Evolutionary conservation across 495 filamentous ascomycete species (phyloP).

Genomic region (Xylaria palmicola): DNA sequence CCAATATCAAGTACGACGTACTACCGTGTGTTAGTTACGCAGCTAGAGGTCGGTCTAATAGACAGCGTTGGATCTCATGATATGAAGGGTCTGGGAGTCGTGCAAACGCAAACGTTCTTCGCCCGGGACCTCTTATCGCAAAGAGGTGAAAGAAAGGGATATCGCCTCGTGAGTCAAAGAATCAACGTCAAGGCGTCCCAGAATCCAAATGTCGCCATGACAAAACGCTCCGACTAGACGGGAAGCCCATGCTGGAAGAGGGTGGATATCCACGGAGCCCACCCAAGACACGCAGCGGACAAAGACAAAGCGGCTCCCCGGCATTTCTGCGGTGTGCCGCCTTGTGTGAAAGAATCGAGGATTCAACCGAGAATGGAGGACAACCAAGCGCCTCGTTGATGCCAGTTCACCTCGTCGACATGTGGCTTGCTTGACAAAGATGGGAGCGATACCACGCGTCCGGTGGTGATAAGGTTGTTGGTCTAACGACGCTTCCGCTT

Average conservation of each 20-base stretch:
- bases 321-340: neutral
- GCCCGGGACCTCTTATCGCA: conserved; percentile 5
- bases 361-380: neutral
- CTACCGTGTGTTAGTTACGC: neutral
- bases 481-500: neutral
- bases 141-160: conserved; percentile 7
- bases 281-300: neutral
- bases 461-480: neutral
- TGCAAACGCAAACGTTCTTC: neutral
- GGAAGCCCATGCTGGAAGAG: neutral
- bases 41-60: neutral
- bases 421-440: conserved; percentile 8
- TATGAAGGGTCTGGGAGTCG: conserved; percentile 8
- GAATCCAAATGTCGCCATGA: neutral
- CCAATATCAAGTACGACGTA: neutral
- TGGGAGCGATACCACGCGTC: neutral
- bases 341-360: conserved; percentile 11
- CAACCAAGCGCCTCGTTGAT: neutral
- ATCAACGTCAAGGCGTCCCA: conserved; percentile 1
- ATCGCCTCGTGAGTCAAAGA: conserved; percentile 11
- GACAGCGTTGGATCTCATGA: neutral
- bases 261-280: conserved; percentile 3
- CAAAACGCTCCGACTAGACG: neutral
- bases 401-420: neutral
- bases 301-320: conserved; percentile 2